Conservation (phyloP, 352 stramenopile genomes). For the Globisporangium spiculum region DNA sequence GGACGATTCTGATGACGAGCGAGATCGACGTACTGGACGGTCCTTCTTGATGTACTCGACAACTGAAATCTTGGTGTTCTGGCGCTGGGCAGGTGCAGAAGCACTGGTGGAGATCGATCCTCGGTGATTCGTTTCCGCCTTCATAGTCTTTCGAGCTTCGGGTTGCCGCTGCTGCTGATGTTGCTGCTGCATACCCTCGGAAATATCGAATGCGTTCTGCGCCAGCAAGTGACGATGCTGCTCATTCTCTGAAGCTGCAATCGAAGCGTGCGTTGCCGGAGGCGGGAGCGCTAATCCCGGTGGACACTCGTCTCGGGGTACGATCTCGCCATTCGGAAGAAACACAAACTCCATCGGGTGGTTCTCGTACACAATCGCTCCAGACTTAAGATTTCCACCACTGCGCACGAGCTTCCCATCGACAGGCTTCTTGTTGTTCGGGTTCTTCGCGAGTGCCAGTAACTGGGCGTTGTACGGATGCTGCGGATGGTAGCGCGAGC, state of each 20-base stretch:
- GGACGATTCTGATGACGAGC: constrained; percentile 10
- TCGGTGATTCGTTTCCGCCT: not conserved
- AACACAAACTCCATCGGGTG: constrained; percentile 63
- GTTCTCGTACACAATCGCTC: constrained; percentile 14
- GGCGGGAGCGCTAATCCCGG: constrained; percentile 38
- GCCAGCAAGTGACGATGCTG: constrained; percentile 1
- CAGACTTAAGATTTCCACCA: constrained; percentile 3
- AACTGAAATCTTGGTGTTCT: not conserved
- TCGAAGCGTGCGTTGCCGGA: constrained; percentile 1
- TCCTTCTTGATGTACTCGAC: constrained; percentile 12
- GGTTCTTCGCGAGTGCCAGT: constrained; percentile 21
- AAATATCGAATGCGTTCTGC: not conserved
- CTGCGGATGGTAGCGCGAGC: constrained; percentile 28
- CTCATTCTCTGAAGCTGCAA: not conserved
- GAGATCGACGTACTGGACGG: not conserved
- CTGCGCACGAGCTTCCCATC: constrained; percentile 4
- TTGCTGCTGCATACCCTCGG: not conserved
- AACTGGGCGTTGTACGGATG: constrained; percentile 43
- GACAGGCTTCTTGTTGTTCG: not conserved
- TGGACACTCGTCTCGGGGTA: constrained; percentile 50
- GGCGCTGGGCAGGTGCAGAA: not conserved
- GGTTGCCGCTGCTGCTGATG: not conserved
- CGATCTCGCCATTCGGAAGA: constrained; percentile 60
- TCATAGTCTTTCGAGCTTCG: not conserved
- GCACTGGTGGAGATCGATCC: not conserved